These are phyloP conservation scores for Isoetes taiwanensis DNA, from an alignment of 75 land plant species.

Conservation along the genomic window DNA sequence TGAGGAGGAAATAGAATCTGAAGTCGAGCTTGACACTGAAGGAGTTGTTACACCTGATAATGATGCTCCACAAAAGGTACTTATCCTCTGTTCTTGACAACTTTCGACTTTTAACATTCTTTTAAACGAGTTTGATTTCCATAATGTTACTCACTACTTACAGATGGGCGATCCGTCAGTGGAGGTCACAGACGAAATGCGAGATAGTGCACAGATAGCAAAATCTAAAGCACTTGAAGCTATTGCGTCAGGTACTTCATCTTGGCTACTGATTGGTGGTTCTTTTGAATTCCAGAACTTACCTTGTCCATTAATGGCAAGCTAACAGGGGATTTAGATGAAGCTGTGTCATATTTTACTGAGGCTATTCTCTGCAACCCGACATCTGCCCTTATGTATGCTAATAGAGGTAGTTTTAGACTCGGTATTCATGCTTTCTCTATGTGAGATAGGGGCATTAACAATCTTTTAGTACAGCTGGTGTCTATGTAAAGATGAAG, in stretches of 20 bases:
- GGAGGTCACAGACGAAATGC: conserved; percentile 81
- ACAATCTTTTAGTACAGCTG: conserved; percentile 40
- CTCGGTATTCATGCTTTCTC: too few relatives aligned
- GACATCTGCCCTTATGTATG: conserved; percentile 85
- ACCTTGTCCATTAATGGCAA: not conserved
- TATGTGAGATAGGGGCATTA: too few relatives aligned
- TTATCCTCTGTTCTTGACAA: not conserved
- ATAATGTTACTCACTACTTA: conserved; percentile 1
- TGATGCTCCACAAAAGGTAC: conserved; percentile 81
- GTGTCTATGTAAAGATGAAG: conserved; percentile 86
- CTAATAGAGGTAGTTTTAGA: conserved; percentile 59
- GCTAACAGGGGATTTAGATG: conserved; percentile 61
- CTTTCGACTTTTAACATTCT: not conserved
- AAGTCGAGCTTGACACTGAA: conserved; percentile 75
- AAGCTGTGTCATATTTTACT: conserved; percentile 59
- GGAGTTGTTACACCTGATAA: conserved; percentile 65
- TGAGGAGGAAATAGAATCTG: conserved; percentile 66
- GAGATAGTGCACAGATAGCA: conserved; percentile 68
- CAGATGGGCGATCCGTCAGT: conserved; percentile 82
- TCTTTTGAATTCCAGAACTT: not conserved
- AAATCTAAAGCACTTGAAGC: conserved; percentile 83
- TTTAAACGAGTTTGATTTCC: not conserved
- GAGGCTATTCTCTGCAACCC: conserved; percentile 81
- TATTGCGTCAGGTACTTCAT: conserved; percentile 60
- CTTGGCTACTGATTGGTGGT: not conserved